These are phyloP conservation scores for Sclerotinia minor DNA, from an alignment of 2,329 filamentous ascomycete genomes.

Conservation along the genomic window DNA sequence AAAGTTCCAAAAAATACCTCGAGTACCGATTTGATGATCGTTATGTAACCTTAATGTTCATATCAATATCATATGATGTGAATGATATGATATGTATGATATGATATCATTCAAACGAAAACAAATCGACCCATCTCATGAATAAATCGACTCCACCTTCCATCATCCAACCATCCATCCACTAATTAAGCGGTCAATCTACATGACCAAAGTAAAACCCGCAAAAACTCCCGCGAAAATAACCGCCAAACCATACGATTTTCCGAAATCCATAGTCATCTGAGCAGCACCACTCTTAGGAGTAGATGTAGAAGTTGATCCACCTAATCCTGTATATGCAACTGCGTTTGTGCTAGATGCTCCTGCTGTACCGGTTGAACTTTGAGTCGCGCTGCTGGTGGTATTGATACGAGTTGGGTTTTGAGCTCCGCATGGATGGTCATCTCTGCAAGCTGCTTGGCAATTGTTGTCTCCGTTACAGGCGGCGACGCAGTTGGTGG, in stretches of 20 bases:
- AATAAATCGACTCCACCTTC: background rate
- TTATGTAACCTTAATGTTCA: slow-evolving; percentile 25
- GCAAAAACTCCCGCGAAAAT: slow-evolving; percentile 56
- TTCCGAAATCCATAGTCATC: slow-evolving; percentile 52
- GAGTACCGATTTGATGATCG: slow-evolving; percentile 27
- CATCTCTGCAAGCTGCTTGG: slow-evolving; percentile 57
- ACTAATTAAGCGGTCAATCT: slow-evolving; percentile 22
- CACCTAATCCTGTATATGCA: slow-evolving; percentile 49
- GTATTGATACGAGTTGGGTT: slow-evolving; percentile 63
- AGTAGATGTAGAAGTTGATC: slow-evolving; percentile 34
- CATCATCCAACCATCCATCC: background rate
- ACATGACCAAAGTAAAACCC: slow-evolving; percentile 57
- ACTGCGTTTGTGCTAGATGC: slow-evolving; percentile 36
- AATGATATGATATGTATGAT: slow-evolving; percentile 10
- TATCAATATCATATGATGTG: background rate
- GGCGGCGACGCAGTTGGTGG: slow-evolving; percentile 62
- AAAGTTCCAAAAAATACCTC: slow-evolving; percentile 28
- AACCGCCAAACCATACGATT: slow-evolving; percentile 56
- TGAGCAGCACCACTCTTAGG: slow-evolving; percentile 42
- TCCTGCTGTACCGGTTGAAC: slow-evolving; percentile 45
- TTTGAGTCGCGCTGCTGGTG: slow-evolving; percentile 45
- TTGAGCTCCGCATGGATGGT: slow-evolving; percentile 73
- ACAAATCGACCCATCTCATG: slow-evolving; percentile 1
- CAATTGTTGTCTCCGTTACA: slow-evolving; percentile 62
- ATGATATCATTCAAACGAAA: background rate